Percentiles rank a stretch among this genome's conserved stretches.
These are phyloP conservation scores for Kodamaea fukazawae DNA, from an alignment of 805 yeast species.

Conservation along the genomic window DNA sequence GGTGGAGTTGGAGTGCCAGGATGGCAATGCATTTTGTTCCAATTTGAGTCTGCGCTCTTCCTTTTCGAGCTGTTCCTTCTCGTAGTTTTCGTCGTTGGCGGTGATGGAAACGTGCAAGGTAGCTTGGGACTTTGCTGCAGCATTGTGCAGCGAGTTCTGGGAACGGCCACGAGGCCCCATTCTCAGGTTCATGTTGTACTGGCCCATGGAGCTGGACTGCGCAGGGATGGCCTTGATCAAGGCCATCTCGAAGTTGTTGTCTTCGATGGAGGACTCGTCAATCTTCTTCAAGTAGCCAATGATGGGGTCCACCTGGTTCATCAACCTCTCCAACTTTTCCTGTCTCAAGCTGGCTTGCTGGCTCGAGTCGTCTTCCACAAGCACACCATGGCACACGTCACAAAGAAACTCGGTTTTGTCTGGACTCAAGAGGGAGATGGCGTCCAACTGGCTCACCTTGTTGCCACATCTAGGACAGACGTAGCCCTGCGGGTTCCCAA, in stretches of 20 bases:
- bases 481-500: slow-evolving; percentile 91
- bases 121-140: slow-evolving; percentile 69
- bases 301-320: slow-evolving; percentile 87
- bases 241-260: slow-evolving; percentile 47
- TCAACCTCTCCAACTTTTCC: slow-evolving; percentile 73
- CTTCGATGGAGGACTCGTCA: slow-evolving; percentile 40
- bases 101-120: slow-evolving; percentile 87
- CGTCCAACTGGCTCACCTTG: slow-evolving; percentile 83
- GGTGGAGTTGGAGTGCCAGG: slow-evolving; percentile 93
- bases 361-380: slow-evolving; percentile 86
- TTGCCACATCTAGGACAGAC: slow-evolving; percentile 83
- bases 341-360: slow-evolving; percentile 79
- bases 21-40: slow-evolving; percentile 91
- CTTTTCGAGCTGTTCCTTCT: slow-evolving; percentile 60
- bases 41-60: slow-evolving; percentile 68
- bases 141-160: slow-evolving; percentile 37
- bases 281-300: slow-evolving; percentile 69
- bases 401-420: slow-evolving; percentile 82
- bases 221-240: slow-evolving; percentile 83
- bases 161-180: slow-evolving; percentile 27
- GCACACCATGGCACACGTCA: slow-evolving; percentile 71
- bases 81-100: slow-evolving; percentile 76
- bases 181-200: slow-evolving; percentile 61
- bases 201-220: slow-evolving; percentile 62
- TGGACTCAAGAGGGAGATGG: slow-evolving; percentile 74